phyloP scores from a whole-genome alignment of 306 rosid genomes.

The Trichosanthes cucumerina region DNA sequence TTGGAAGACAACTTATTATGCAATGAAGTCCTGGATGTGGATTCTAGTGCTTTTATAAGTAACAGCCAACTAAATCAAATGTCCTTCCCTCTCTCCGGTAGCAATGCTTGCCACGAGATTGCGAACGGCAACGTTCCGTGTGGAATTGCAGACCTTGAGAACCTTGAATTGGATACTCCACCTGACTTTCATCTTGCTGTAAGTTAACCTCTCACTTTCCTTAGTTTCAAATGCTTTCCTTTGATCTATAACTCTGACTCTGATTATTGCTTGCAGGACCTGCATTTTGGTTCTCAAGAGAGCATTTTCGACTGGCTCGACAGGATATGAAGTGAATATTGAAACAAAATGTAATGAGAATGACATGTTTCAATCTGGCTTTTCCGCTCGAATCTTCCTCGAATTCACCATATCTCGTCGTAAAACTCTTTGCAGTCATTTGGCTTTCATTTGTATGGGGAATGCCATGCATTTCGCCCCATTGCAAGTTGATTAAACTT shows the following conservation, averaged over 20 bases:
- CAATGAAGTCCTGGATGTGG: conserved; percentile 48
- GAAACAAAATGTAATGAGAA: background rate
- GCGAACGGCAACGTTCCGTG: conserved; percentile 19
- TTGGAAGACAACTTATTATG: conserved; percentile 56
- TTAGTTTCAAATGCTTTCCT: conserved; percentile 1
- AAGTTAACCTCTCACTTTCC: conserved; percentile 21
- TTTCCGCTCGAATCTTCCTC: background rate
- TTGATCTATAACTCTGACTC: conserved; percentile 3
- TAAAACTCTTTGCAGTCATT: background rate
- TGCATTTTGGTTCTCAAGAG: conserved; percentile 63
- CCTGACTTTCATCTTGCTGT: conserved; percentile 74
- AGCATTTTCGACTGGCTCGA: conserved; percentile 46
- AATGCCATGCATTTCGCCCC: background rate
- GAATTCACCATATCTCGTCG: background rate
- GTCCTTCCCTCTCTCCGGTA: conserved; percentile 9
- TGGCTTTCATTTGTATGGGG: background rate
- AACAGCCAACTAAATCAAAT: conserved; percentile 17
- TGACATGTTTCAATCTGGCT: background rate
- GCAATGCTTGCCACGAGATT: conserved; percentile 9
- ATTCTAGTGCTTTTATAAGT: conserved; percentile 21
- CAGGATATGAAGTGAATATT: conserved; percentile 25
- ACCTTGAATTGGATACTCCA: conserved; percentile 55
- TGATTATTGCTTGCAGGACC: conserved; percentile 34
- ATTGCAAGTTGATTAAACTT: background rate
- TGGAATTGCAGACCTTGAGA: conserved; percentile 45